Evolutionary conservation across 108 stramenopile genomes (phyloP).

Genomic region (Skeletonema tropicum): DNA sequence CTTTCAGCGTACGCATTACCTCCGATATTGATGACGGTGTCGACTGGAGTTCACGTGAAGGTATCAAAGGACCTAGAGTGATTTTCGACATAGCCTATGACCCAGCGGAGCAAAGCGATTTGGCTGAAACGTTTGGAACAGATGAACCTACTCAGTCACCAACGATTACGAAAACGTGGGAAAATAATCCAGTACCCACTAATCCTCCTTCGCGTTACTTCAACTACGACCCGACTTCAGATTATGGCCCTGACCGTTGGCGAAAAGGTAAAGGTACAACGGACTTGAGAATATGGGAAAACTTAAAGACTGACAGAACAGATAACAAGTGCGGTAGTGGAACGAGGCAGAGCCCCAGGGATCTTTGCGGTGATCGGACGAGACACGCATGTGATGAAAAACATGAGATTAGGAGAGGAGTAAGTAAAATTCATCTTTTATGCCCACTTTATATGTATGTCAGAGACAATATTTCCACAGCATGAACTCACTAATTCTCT

Average conservation of each 20-base stretch:
- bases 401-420: slow-evolving; percentile 21
- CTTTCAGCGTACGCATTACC: slow-evolving; percentile 20
- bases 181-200: slow-evolving; percentile 3
- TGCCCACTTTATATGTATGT: not conserved
- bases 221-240: slow-evolving; percentile 33
- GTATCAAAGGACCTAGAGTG: slow-evolving; percentile 14
- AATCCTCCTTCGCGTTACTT: slow-evolving; percentile 21
- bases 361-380: slow-evolving; percentile 26
- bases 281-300: not conserved
- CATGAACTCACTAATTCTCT: not conserved
- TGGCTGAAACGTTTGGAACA: slow-evolving; percentile 27
- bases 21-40: slow-evolving; percentile 28
- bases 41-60: slow-evolving; percentile 29
- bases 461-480: too few relatives aligned
- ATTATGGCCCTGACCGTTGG: slow-evolving; percentile 34
- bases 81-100: slow-evolving; percentile 33
- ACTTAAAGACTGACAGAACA: slow-evolving; percentile 2
- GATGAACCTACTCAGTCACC: slow-evolving; percentile 27
- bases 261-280: not conserved
- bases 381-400: slow-evolving; percentile 23
- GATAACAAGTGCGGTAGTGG: slow-evolving; percentile 26
- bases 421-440: slow-evolving; percentile 16
- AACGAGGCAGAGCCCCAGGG: slow-evolving; percentile 35
- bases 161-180: slow-evolving; percentile 30
- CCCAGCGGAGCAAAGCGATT: not conserved